phyloP scores from a whole-genome alignment of 2,329 filamentous ascomycete genomes.

The Peltaster fructicola region DNA sequence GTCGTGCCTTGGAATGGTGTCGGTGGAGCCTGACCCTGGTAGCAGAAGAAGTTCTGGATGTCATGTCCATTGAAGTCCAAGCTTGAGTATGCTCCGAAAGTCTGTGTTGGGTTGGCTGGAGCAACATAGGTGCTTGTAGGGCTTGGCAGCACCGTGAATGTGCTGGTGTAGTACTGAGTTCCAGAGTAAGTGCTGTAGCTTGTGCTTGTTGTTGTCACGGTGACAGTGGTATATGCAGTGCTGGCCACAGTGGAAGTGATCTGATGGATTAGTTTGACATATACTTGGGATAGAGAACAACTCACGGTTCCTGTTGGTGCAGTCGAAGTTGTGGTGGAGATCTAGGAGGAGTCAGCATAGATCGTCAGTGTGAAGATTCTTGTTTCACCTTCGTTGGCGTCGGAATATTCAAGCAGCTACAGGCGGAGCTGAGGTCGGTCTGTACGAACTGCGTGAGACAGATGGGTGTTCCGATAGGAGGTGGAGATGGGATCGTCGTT shows the following conservation, averaged over 20 bases:
- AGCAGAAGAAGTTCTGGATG: slow-evolving; percentile 3
- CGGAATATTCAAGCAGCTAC: slow-evolving; percentile 5
- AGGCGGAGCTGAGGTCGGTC: slow-evolving; percentile 2
- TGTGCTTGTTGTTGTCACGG: slow-evolving; percentile 1
- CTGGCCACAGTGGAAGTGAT: slow-evolving; percentile 2
- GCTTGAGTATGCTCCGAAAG: slow-evolving; percentile 2
- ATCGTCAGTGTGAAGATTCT: too few species aligned
- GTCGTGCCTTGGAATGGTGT: too few species aligned
- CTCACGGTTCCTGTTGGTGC: slow-evolving; percentile 1
- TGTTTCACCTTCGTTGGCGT: slow-evolving; percentile 3
- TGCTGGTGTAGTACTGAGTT: slow-evolving; percentile 4
- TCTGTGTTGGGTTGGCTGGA: slow-evolving; percentile 1
- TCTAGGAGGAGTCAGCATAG: too few species aligned
- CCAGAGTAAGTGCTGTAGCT: slow-evolving; percentile 2
- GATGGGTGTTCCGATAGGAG: slow-evolving; percentile 2
- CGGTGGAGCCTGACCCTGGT: slow-evolving; percentile 1
- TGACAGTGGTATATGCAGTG: slow-evolving; percentile 2
- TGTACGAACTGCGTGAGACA: slow-evolving; percentile 2
- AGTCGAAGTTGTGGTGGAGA: slow-evolving; percentile 1
- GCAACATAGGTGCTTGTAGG: slow-evolving; percentile 1
- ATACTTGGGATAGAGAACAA: neutral
- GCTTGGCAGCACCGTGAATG: slow-evolving; percentile 3
- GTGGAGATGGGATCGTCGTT: slow-evolving; percentile 1
- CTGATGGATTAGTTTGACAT: slow-evolving; percentile 1
- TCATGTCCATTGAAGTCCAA: slow-evolving; percentile 3